phyloP scores from a whole-genome alignment of 441 rosid genomes.

The Corymbia calophylla region DNA sequence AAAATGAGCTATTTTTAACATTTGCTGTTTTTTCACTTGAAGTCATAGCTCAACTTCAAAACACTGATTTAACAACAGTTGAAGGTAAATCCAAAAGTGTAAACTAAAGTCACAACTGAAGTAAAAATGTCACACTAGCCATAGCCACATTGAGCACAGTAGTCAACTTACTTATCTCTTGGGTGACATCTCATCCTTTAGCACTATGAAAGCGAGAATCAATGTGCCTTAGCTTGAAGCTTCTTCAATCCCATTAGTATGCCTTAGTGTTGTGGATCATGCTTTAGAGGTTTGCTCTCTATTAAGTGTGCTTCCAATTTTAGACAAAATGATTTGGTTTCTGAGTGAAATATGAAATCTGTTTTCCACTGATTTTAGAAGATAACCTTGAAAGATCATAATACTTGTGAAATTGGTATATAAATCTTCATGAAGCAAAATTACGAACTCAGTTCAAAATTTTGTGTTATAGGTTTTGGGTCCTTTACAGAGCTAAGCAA shows the following conservation, averaged over 20 bases:
- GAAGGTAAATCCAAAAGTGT: not conserved
- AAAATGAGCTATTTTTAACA: not conserved
- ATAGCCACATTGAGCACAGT: not conserved
- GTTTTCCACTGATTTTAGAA: not conserved
- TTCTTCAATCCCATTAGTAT: not conserved
- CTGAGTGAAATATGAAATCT: not conserved
- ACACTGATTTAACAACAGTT: not conserved
- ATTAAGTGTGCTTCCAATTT: not conserved
- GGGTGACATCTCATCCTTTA: not conserved
- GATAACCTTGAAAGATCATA: not conserved
- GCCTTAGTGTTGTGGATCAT: not conserved
- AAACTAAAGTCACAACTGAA: not conserved
- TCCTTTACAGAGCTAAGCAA: conserved; percentile 88
- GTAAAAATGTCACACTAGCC: not conserved
- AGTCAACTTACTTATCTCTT: not conserved
- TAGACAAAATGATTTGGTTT: not conserved
- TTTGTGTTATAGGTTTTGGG: conserved; percentile 74
- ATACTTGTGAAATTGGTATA: not conserved
- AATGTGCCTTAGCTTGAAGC: not conserved
- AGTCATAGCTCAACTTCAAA: not conserved
- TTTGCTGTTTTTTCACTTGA: not conserved
- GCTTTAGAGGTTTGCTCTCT: not conserved
- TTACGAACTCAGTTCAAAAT: not conserved
- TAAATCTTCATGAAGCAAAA: not conserved
- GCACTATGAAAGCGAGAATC: not conserved